Evolutionary conservation across 306 rosid genomes (phyloP).

Genomic region (Cucumis melo): DNA sequence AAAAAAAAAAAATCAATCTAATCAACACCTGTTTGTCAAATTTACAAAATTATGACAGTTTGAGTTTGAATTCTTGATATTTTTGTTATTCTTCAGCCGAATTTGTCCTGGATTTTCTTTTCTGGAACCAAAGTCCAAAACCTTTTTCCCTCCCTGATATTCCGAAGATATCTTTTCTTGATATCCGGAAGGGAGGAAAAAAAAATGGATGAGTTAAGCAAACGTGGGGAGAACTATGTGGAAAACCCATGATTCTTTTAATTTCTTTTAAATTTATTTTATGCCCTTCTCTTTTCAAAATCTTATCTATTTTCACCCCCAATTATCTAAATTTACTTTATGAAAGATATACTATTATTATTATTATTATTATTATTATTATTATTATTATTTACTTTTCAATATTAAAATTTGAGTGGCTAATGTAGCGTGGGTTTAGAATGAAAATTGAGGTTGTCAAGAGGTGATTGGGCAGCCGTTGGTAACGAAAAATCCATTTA

Average conservation of each 20-base stretch:
- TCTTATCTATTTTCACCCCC: not conserved
- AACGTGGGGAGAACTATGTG: slow-evolving; percentile 38
- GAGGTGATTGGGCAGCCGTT: not conserved
- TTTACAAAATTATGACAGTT: not conserved
- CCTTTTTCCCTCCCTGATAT: slow-evolving; percentile 6
- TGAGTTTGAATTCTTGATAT: not conserved
- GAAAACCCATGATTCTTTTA: slow-evolving; percentile 21
- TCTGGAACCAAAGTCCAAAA: slow-evolving; percentile 8
- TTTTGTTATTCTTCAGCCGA: not conserved
- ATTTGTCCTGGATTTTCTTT: not conserved
- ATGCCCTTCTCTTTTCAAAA: not conserved
- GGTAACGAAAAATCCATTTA: not conserved
- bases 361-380: too few relatives aligned
- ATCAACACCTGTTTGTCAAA: not conserved
- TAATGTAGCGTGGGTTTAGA: not conserved
- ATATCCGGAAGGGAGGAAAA: slow-evolving; percentile 3
- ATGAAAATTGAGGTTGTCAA: not conserved
- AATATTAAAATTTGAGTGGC: not conserved
- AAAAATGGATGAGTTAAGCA: slow-evolving; percentile 10
- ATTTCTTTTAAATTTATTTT: not conserved
- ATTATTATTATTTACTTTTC: not conserved
- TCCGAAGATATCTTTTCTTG: slow-evolving; percentile 13
- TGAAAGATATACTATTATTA: not conserved
- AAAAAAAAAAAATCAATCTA: not conserved
- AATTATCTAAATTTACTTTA: not conserved